Percentiles rank a stretch among this genome's conserved stretches.
These are phyloP conservation scores for Auriscalpium vulgare DNA, from an alignment of 768 basidiomycete species.

Conservation along the genomic window DNA sequence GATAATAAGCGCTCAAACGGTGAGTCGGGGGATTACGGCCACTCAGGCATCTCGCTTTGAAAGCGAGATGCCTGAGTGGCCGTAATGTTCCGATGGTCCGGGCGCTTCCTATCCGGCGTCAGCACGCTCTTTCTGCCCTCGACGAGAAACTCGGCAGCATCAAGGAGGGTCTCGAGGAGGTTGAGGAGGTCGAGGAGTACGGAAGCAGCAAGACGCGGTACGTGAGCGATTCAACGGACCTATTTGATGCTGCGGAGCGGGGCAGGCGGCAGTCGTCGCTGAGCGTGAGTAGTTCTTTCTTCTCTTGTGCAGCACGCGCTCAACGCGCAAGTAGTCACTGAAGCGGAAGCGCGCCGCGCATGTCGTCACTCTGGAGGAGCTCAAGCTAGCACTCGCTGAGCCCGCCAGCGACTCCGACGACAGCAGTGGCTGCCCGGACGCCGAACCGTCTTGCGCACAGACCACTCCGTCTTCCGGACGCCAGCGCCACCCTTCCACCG, in stretches of 20 bases:
- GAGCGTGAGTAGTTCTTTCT: neutral
- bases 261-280: conserved; percentile 7
- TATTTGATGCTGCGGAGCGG: conserved; percentile 3
- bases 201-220: neutral
- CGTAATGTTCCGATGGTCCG: no score
- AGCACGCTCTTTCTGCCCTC: no score
- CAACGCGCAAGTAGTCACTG: conserved; percentile 22
- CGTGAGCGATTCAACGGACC: no score
- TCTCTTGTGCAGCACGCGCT: neutral
- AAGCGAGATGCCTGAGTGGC: no score
- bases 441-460: neutral
- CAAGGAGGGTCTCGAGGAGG: neutral
- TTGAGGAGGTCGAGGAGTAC: neutral
- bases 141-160: conserved; percentile 16
- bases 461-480: no score
- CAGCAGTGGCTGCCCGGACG: neutral
- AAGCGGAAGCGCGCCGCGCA: conserved; percentile 22
- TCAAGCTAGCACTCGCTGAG: no score
- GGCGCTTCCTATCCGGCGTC: no score
- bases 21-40: no score
- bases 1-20: no score
- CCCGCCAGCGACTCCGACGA: neutral
- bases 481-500: no score
- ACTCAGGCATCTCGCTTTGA: no score
- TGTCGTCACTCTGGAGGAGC: conserved; percentile 24